phyloP scores from a whole-genome alignment of 768 basidiomycete genomes.

The Suillus discolor region DNA sequence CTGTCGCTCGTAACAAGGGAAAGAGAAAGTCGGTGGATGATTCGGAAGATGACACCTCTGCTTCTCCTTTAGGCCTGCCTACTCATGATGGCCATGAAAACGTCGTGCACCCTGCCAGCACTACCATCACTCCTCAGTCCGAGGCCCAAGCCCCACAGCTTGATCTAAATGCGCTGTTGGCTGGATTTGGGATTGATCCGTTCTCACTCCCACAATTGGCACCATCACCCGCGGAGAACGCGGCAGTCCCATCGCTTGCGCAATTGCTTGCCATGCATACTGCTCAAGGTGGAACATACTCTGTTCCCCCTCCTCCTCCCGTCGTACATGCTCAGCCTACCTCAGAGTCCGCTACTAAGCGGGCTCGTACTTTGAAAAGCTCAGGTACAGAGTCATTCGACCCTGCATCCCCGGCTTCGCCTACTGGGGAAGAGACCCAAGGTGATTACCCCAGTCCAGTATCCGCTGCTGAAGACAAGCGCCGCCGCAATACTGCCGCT shows the following conservation, averaged over 20 bases:
- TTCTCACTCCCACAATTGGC: constrained; percentile 36
- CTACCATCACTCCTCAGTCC: constrained; percentile 37
- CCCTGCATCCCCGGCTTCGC: constrained; percentile 25
- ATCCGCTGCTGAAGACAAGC: constrained; percentile 81
- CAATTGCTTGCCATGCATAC: constrained; percentile 70
- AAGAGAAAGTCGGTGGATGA: constrained; percentile 37
- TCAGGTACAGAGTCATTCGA: constrained; percentile 34
- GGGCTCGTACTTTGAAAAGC: constrained; percentile 55
- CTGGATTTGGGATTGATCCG: constrained; percentile 46
- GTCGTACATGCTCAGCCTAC: constrained; percentile 18
- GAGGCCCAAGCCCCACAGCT: constrained; percentile 39
- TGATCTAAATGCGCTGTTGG: constrained; percentile 44
- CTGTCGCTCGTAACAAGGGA: constrained; percentile 40
- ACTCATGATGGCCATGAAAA: constrained; percentile 61
- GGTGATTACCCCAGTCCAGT: constrained; percentile 29
- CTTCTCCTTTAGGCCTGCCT: constrained; percentile 30
- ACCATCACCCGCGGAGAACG: constrained; percentile 28
- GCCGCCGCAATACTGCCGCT: constrained; percentile 91
- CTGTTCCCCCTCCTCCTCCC: constrained; percentile 21
- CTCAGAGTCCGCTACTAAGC: constrained; percentile 47
- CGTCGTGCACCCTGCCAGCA: constrained; percentile 50
- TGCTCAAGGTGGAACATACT: constrained; percentile 30
- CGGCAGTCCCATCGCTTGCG: constrained; percentile 57
- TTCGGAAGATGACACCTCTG: constrained; percentile 43
- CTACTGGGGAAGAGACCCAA: constrained; percentile 31